Percentiles rank a stretch among this genome's conserved stretches.
Conservation (phyloP, 2,329 filamentous ascomycete genomes). For the Furcasterigmium sp. region DNA sequence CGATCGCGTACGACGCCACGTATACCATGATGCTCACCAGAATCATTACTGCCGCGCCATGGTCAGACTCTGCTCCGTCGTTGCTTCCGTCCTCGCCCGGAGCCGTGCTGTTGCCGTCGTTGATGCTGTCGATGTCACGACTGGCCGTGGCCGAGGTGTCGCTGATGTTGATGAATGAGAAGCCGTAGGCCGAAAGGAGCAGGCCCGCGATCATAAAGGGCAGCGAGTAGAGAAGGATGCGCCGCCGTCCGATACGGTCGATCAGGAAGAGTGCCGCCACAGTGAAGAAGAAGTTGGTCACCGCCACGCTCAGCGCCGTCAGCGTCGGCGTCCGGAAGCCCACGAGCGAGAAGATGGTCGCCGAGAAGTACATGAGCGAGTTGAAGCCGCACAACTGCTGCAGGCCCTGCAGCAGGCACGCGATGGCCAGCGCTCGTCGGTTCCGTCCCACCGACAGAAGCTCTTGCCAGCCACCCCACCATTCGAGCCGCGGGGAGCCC, state of each 20-base stretch:
- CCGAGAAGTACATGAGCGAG: constrained; percentile 88
- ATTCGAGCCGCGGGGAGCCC: constrained; percentile 23
- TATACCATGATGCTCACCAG: constrained; percentile 75
- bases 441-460: constrained; percentile 56
- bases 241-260: constrained; percentile 72
- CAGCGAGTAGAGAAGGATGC: constrained; percentile 76
- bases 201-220: constrained; percentile 79
- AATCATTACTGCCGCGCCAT: constrained; percentile 49
- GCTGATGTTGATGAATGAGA: constrained; percentile 54
- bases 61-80: constrained; percentile 9
- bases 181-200: constrained; percentile 65
- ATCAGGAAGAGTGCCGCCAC: constrained; percentile 70
- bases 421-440: constrained; percentile 72
- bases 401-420: constrained; percentile 78
- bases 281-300: constrained; percentile 79
- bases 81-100: constrained; percentile 8
- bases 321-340: constrained; percentile 75
- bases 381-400: constrained; percentile 92
- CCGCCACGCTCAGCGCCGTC: constrained; percentile 72
- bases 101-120: constrained; percentile 13
- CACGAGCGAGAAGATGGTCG: constrained; percentile 73
- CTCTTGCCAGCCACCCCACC: constrained; percentile 45
- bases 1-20: constrained; percentile 79
- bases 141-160: constrained; percentile 11
- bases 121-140: not conserved